phyloP scores from a whole-genome alignment of 2,329 filamentous ascomycete genomes.

The Onygenales sp. region DNA sequence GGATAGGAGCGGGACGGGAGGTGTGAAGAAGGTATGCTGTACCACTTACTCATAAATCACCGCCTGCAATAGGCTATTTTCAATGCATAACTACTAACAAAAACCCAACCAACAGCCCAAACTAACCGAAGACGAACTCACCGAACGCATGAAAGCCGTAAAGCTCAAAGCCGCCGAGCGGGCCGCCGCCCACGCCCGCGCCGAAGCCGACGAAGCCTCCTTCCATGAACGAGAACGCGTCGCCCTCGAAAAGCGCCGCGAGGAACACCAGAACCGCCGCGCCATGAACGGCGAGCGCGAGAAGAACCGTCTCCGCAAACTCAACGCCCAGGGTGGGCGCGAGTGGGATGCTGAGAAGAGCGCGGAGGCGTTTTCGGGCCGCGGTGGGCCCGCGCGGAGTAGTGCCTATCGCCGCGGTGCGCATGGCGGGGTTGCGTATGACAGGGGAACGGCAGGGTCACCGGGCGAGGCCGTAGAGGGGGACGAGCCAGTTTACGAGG shows the following conservation, averaged over 20 bases:
- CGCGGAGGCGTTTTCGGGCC: conserved; percentile 41
- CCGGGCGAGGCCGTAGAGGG: conserved; percentile 12
- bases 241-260: conserved; percentile 45
- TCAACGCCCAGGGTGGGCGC: conserved; percentile 47
- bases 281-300: conserved; percentile 56
- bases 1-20: conserved; percentile 46
- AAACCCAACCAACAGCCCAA: conserved; percentile 37
- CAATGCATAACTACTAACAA: conserved; percentile 14
- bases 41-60: background rate
- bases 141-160: conserved; percentile 51
- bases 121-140: conserved; percentile 56
- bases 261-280: conserved; percentile 42
- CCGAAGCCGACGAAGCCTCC: conserved; percentile 57
- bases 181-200: conserved; percentile 51
- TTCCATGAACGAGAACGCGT: conserved; percentile 56
- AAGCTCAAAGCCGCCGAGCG: conserved; percentile 52
- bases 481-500: background rate
- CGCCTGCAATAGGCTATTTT: background rate
- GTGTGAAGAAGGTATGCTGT: conserved; percentile 35
- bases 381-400: conserved; percentile 29
- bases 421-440: conserved; percentile 40
- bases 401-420: conserved; percentile 41
- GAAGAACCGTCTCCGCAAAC: conserved; percentile 49
- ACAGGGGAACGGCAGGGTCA: conserved; percentile 15
- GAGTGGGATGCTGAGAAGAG: conserved; percentile 56